Base-by-base conservation (phyloP, 768 basidiomycete species). In the Glaciozyma antarctica region DNA sequence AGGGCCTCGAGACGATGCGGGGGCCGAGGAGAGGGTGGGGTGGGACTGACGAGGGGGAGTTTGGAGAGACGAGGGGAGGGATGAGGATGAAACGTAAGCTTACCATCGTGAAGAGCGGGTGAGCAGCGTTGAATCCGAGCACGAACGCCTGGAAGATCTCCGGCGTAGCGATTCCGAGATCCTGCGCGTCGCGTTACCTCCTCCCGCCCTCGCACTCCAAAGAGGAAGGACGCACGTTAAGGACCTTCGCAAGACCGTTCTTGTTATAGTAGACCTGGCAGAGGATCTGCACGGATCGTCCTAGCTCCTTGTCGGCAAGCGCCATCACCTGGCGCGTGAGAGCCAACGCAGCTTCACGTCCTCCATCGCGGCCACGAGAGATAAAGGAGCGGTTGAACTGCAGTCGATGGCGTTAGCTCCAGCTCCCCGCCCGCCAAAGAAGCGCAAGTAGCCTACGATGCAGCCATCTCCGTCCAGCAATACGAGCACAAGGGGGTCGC, bases 401-500 rank as follows among this genome's bases (percentile, higher is more conserved):
- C 47, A 10, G 5, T 16, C 17, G 45, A 48, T 8, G 13, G 38
- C 38, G 13, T 41, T 15, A 41, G 12, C 38, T 41, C 13, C 38
- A 2, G 38, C 38, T 41, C 38, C 38, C 2, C 38, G 34, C 38
- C 8, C 38, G 38, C 38, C n/a, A 48, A 21, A 48, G 47, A 21
- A 48, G 22, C 10, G 10, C 38, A 47, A 16, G 45, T 22, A n/a
- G n/a, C n/a, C n/a, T n/a, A 48, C 47, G 62, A 69, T 56, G 51
- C 68, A 69, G 12, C 68, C 68, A 56, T 69, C 68, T 34, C 68
- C 68, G 55, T 69, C 68, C 41, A 69, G 64, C 24, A 65, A 60
- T 45, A 54, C 57, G 45, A 57, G 62, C 24, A 63, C 44, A 8
- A 65, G 53, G 24, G 59, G 55, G 21, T 69, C 68, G 19, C 49